These are phyloP conservation scores for Citrus sp. DNA, from an alignment of 345 rosid species.

Conservation along the genomic window DNA sequence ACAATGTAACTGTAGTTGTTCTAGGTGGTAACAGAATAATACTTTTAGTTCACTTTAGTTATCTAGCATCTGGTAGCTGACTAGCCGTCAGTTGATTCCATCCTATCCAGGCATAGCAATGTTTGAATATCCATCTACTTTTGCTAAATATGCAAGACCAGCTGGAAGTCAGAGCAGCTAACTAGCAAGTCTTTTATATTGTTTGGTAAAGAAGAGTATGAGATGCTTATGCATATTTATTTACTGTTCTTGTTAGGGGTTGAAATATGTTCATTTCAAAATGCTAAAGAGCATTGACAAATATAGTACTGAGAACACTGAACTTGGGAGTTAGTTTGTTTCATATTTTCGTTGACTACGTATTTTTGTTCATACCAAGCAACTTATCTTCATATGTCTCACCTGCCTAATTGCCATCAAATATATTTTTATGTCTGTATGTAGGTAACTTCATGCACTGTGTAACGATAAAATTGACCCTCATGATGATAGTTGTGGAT, in stretches of 20 bases:
- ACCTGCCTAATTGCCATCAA: neutral
- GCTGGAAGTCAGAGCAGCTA: neutral
- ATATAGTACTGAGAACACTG: neutral
- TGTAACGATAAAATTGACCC: neutral
- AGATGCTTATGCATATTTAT: neutral
- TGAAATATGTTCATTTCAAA: neutral
- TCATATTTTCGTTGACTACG: neutral
- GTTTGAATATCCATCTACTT: neutral
- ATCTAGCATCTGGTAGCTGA: neutral
- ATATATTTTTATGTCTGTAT: neutral
- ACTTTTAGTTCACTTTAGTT: slow-evolving; percentile 5
- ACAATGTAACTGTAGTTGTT: neutral
- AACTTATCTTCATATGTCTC: neutral
- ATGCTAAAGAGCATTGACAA: neutral
- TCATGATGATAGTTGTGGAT: neutral
- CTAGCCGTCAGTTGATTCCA: neutral
- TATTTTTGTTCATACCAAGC: neutral
- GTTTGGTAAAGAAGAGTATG: neutral
- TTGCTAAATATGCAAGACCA: neutral
- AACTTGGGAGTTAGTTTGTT: neutral
- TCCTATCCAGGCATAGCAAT: neutral
- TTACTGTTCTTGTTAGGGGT: neutral
- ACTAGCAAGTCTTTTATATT: neutral
- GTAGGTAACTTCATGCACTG: neutral
- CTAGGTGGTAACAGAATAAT: neutral